A percentile compares a stretch with the other conserved stretches of the same genome.
Conservation (phyloP, 2,329 filamentous ascomycete genomes). For the Monilinia aucupariae region DNA sequence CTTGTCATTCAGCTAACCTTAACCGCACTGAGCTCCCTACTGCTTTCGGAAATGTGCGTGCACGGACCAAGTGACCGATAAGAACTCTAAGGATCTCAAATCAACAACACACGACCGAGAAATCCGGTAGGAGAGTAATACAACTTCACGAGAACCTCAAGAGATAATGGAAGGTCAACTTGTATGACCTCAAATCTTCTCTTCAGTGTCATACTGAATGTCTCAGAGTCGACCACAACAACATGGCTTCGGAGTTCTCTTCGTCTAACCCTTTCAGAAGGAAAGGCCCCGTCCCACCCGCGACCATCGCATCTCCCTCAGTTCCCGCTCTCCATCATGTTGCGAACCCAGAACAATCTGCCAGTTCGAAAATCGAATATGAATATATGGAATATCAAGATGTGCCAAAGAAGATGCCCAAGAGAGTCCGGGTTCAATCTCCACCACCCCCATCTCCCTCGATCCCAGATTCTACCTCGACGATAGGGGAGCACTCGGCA, state of each 20-base stretch:
- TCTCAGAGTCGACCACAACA: conserved; percentile 17
- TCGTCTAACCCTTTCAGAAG: conserved; percentile 36
- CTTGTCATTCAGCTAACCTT: too few species aligned
- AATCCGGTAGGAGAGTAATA: conserved; percentile 13
- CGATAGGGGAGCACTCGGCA: conserved; percentile 26
- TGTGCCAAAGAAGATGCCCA: conserved; percentile 37
- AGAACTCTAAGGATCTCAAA: background rate
- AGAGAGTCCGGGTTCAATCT: conserved; percentile 63
- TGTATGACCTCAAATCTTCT: conserved; percentile 14
- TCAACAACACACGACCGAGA: conserved; percentile 15
- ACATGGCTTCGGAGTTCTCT: conserved; percentile 31
- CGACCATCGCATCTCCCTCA: conserved; percentile 20
- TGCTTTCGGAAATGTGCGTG: background rate
- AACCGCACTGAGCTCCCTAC: background rate
- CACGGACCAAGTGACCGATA: conserved; percentile 5
- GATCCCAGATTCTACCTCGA: conserved; percentile 47
- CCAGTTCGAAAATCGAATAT: conserved; percentile 17
- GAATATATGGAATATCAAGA: conserved; percentile 14
- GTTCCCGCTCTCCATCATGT: conserved; percentile 20
- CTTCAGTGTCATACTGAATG: conserved; percentile 19
- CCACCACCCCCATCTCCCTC: conserved; percentile 49
- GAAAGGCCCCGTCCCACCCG: conserved; percentile 23
- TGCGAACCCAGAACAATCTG: conserved; percentile 10
- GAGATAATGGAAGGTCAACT: conserved; percentile 8
- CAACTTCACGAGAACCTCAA: conserved; percentile 5